Conservation (phyloP, 257 asterid genomes). For the Solanum pennellii region DNA sequence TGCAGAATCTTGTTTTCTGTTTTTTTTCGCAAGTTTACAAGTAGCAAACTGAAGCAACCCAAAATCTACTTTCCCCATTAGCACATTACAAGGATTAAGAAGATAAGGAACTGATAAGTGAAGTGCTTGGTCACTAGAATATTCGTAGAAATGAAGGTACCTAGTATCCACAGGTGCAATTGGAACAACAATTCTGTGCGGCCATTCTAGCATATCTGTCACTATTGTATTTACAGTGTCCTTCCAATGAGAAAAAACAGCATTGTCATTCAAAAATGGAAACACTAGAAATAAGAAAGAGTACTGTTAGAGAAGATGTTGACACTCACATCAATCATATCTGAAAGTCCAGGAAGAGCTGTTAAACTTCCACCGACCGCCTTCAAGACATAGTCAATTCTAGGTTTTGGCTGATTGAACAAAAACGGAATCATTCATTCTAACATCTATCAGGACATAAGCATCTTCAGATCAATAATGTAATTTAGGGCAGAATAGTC, state of each 20-base stretch:
- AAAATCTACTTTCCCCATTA: neutral
- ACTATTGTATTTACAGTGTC: constrained; percentile 85
- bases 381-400: constrained; percentile 83
- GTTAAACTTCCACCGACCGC: constrained; percentile 98
- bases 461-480: neutral
- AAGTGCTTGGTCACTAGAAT: neutral
- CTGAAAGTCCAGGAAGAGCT: constrained; percentile 90
- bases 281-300: neutral
- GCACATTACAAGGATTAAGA: neutral
- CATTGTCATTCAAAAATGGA: constrained; percentile 12
- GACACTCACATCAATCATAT: constrained; percentile 87
- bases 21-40: neutral
- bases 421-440: constrained; percentile 1
- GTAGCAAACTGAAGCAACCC: neutral
- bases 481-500: neutral
- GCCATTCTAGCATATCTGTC: constrained; percentile 94
- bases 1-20: neutral
- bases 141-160: constrained; percentile 20
- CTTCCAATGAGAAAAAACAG: constrained; percentile 21
- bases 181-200: constrained; percentile 97
- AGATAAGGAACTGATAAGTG: neutral
- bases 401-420: constrained; percentile 77
- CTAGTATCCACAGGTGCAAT: constrained; percentile 82
- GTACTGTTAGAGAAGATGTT: neutral
- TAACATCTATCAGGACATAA: neutral